phyloP scores from a whole-genome alignment of 345 rosid genomes.

The Gossypium australe region DNA sequence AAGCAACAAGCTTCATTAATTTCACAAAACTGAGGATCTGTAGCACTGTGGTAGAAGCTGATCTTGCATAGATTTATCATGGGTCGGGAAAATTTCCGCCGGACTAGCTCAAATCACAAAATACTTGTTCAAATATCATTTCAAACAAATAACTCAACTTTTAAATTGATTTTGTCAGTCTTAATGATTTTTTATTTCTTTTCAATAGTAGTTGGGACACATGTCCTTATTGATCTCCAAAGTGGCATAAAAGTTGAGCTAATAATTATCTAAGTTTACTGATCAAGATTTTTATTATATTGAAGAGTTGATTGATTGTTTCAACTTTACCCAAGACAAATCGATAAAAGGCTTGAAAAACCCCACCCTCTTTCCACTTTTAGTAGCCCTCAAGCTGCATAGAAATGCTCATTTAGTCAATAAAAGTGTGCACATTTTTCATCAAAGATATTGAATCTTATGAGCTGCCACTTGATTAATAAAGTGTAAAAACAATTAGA shows the following conservation, averaged over 20 bases:
- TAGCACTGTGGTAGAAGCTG: neutral
- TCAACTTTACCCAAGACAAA: neutral
- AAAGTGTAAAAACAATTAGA: too few species aligned
- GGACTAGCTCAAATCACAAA: too few species aligned
- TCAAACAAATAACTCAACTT: neutral
- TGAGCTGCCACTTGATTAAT: neutral
- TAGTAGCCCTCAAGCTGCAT: neutral
- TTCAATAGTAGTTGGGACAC: neutral
- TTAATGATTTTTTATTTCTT: neutral
- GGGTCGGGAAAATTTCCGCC: neutral
- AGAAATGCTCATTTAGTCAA: neutral
- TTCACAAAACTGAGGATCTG: slow-evolving; percentile 1
- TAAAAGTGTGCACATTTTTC: neutral
- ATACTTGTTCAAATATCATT: too few species aligned
- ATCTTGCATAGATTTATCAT: neutral
- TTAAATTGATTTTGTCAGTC: too few species aligned
- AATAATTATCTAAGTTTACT: neutral
- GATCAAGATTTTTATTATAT: neutral
- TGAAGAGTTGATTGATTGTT: neutral
- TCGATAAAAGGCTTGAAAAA: neutral
- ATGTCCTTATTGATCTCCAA: neutral
- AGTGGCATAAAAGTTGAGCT: neutral
- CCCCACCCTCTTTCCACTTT: neutral
- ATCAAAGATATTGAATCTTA: neutral
- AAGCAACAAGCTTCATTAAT: neutral